Percentiles rank a stretch among this genome's conserved stretches.
phyloP scores from a whole-genome alignment of 2,329 filamentous ascomycete genomes.

The Akanthomyces muscarius region DNA sequence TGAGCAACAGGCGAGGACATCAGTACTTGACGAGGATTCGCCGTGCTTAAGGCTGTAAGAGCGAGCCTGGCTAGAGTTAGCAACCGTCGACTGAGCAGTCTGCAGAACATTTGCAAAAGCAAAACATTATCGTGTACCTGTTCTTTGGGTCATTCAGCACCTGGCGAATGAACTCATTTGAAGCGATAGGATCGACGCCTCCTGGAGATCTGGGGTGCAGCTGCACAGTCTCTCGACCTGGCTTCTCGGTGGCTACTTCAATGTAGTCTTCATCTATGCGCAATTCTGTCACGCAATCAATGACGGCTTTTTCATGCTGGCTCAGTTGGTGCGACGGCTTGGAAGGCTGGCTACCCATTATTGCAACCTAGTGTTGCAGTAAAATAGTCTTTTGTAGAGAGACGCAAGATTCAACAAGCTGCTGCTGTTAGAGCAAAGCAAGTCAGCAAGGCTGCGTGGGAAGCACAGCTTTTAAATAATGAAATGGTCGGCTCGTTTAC shows the following conservation, averaged over 20 bases:
- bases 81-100: not conserved
- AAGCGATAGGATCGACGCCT: slow-evolving; percentile 33
- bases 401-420: not conserved
- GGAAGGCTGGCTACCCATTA: slow-evolving; percentile 1
- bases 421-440: too few relatives aligned
- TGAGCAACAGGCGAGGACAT: slow-evolving; percentile 59
- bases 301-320: slow-evolving; percentile 3
- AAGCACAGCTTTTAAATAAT: not conserved
- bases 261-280: not conserved
- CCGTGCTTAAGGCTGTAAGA: slow-evolving; percentile 65
- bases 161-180: not conserved
- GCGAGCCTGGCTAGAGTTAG: slow-evolving; percentile 54
- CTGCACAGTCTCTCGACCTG: slow-evolving; percentile 8
- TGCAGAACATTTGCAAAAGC: not conserved
- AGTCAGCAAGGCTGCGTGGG: not conserved
- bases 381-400: not conserved
- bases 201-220: slow-evolving; percentile 31
- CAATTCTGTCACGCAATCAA: not conserved
- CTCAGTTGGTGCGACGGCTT: not conserved
- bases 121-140: slow-evolving; percentile 41
- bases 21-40: slow-evolving; percentile 63
- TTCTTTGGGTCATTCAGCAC: slow-evolving; percentile 59
- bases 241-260: not conserved
- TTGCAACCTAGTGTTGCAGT: not conserved
- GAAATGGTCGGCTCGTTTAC: not conserved